Percentiles rank a stretch among this genome's conserved stretches.
Conservation (phyloP, 2,329 filamentous ascomycete genomes). For the Aspergillus eucalypticola region DNA sequence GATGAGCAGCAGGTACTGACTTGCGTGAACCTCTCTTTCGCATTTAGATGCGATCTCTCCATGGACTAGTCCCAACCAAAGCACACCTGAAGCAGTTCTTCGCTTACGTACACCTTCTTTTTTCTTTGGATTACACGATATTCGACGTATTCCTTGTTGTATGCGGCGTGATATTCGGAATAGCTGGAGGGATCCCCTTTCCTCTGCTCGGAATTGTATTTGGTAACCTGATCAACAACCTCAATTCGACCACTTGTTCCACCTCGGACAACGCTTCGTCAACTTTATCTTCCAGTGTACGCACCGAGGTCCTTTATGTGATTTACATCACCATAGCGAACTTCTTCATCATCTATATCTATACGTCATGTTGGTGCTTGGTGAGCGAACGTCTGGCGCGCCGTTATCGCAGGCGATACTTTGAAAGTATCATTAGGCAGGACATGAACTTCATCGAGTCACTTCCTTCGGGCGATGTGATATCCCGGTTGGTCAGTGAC, state of each 20-base stretch:
- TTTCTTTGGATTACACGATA: conserved; percentile 31
- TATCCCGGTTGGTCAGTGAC: conserved; percentile 63
- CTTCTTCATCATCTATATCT: conserved; percentile 64
- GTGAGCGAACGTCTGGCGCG: conserved; percentile 64
- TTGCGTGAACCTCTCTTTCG: not conserved
- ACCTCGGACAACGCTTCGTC: conserved; percentile 10
- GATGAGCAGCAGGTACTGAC: not conserved
- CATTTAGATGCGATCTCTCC: conserved; percentile 13
- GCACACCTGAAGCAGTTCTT: conserved; percentile 21
- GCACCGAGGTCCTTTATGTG: conserved; percentile 58
- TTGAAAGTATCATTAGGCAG: conserved; percentile 59
- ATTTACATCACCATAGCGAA: conserved; percentile 65
- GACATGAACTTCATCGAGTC: conserved; percentile 66
- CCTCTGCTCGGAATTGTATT: conserved; percentile 43
- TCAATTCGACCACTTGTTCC: conserved; percentile 36
- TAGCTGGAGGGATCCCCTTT: conserved; percentile 41
- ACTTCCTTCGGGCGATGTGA: conserved; percentile 62
- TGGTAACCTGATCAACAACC: conserved; percentile 42
- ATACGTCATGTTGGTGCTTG: conserved; percentile 65
- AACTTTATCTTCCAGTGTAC: conserved; percentile 21
- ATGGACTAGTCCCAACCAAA: conserved; percentile 24
- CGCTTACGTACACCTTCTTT: conserved; percentile 26
- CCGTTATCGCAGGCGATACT: conserved; percentile 62
- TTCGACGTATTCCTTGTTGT: conserved; percentile 31
- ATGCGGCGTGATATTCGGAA: conserved; percentile 32